Conservation (phyloP, 768 basidiomycete species). For the Ephemerocybe angulata region DNA sequence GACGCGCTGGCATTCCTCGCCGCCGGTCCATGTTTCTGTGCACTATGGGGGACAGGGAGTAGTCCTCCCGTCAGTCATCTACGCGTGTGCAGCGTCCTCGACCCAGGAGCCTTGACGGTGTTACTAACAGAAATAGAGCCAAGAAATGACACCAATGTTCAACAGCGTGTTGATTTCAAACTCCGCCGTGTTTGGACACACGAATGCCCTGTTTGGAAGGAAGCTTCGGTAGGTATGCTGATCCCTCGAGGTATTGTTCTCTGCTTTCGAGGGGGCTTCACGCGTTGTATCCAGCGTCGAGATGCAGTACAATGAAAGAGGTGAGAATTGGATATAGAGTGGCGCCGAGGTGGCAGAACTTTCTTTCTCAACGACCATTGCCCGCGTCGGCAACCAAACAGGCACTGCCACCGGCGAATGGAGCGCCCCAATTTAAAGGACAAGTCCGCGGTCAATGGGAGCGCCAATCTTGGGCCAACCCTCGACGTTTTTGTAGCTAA, state of each 20-base stretch:
- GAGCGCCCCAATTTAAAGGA: too few species aligned
- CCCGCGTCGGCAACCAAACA: too few species aligned
- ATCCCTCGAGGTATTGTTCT: neutral
- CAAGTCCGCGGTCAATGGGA: too few species aligned
- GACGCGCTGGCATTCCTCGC: conserved; percentile 55
- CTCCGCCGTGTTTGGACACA: conserved; percentile 11
- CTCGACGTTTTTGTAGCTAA: too few species aligned
- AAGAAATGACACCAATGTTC: conserved; percentile 5
- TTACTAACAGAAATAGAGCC: conserved; percentile 1
- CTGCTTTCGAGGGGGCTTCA: neutral
- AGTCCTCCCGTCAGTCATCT: neutral
- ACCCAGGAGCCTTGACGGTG: conserved; percentile 2
- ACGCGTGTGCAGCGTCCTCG: conserved; percentile 1
- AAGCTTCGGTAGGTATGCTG: neutral
- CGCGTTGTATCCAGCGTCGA: neutral
- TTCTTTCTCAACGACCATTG: too few species aligned
- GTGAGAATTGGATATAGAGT: too few species aligned
- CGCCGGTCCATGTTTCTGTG: conserved; percentile 56
- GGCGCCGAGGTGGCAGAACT: too few species aligned
- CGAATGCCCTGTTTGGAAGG: conserved; percentile 4
- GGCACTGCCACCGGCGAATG: too few species aligned
- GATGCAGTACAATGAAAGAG: too few species aligned
- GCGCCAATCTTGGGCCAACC: too few species aligned
- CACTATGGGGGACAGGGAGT: neutral
- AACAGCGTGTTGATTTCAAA: conserved; percentile 5